Evolutionary conservation across 1,284 basidiomycete genomes (phyloP).

Genomic region (Lignosus rhinocerotis): DNA sequence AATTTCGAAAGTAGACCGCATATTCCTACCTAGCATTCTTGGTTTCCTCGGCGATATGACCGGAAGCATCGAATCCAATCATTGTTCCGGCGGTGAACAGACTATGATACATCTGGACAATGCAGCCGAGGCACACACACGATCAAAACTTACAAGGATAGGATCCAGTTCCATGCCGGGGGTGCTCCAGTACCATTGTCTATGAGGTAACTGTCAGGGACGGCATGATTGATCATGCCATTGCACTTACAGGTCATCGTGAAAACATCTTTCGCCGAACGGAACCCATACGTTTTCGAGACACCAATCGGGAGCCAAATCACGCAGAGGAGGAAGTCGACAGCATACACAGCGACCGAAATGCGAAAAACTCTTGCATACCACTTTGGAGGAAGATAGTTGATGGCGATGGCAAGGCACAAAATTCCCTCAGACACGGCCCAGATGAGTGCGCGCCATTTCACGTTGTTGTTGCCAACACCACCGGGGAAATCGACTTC

Average conservation of each 20-base stretch:
- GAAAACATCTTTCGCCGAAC: slow-evolving; percentile 78
- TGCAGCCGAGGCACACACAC: neutral
- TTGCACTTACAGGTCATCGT: slow-evolving; percentile 68
- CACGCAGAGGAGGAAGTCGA: slow-evolving; percentile 82
- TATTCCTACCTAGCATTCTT: slow-evolving; percentile 71
- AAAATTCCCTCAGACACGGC: slow-evolving; percentile 72
- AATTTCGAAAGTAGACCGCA: neutral
- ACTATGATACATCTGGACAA: slow-evolving; percentile 38
- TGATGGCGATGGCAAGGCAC: slow-evolving; percentile 71
- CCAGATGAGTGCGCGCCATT: slow-evolving; percentile 85
- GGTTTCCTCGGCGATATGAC: slow-evolving; percentile 88
- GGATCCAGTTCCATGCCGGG: slow-evolving; percentile 83
- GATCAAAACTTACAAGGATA: slow-evolving; percentile 59
- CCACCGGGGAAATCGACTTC: slow-evolving; percentile 80
- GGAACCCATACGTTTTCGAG: slow-evolving; percentile 80
- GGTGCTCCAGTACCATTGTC: slow-evolving; percentile 87
- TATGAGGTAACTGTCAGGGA: slow-evolving; percentile 29
- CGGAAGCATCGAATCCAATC: slow-evolving; percentile 87
- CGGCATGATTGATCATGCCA: neutral
- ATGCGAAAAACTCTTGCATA: slow-evolving; percentile 78
- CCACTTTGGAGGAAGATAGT: slow-evolving; percentile 74
- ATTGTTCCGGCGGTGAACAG: slow-evolving; percentile 82
- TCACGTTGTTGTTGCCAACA: slow-evolving; percentile 64
- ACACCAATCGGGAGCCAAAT: slow-evolving; percentile 91
- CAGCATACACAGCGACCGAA: slow-evolving; percentile 69